phyloP scores from a whole-genome alignment of 2,329 filamentous ascomycete species.

The Colletotrichum limetticola region DNA sequence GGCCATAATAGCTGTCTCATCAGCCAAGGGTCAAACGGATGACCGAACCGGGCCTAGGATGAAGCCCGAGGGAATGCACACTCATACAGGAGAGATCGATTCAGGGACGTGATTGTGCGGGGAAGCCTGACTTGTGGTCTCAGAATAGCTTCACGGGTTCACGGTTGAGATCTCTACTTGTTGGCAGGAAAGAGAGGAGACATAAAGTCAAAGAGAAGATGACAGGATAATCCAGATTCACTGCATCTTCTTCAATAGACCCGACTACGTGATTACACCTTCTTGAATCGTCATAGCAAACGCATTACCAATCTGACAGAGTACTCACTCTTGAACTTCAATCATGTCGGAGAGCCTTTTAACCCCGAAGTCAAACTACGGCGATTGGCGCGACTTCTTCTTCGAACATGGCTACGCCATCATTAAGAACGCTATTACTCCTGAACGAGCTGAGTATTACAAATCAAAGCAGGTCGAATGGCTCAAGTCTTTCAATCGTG shows the following conservation, averaged over 20 bases:
- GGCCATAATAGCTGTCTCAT: too few relatives aligned
- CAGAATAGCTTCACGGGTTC: neutral
- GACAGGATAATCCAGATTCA: neutral
- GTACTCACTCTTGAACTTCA: neutral
- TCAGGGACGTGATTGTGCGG: neutral
- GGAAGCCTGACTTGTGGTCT: neutral
- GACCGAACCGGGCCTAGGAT: slow-evolving; percentile 6
- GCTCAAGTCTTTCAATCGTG: slow-evolving; percentile 52
- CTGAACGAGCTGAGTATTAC: slow-evolving; percentile 52
- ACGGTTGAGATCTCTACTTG: neutral
- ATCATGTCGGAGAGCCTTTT: slow-evolving; percentile 16
- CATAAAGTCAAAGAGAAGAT: neutral
- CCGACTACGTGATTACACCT: too few relatives aligned
- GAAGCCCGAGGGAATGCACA: neutral
- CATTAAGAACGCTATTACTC: slow-evolving; percentile 51
- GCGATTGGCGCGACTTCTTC: slow-evolving; percentile 54
- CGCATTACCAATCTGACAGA: too few relatives aligned
- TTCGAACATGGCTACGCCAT: slow-evolving; percentile 52
- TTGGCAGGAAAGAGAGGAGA: neutral
- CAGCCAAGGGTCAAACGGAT: neutral
- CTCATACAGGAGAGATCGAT: neutral
- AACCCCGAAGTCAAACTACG: slow-evolving; percentile 13
- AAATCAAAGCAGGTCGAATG: slow-evolving; percentile 52
- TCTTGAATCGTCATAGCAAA: too few relatives aligned
- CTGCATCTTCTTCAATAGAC: neutral